Evolutionary conservation across 441 rosid species (phyloP).

Genomic region (Mallotus repandus): DNA sequence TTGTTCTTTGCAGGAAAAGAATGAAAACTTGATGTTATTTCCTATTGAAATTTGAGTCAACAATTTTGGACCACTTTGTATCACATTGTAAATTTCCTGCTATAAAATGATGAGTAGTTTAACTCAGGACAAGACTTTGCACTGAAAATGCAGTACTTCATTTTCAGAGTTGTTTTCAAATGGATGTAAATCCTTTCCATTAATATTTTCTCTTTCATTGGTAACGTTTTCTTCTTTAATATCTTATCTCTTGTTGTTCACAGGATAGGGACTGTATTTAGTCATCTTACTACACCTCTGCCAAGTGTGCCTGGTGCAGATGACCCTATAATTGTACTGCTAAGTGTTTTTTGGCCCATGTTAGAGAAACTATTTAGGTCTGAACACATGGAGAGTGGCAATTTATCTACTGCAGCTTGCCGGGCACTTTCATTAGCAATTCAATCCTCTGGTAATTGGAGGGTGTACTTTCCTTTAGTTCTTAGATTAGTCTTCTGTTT

Average conservation of each 20-base stretch:
- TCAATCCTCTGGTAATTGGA: slow-evolving; percentile 75
- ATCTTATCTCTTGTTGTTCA: slow-evolving; percentile 11
- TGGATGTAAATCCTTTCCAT: not conserved
- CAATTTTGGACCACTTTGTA: not conserved
- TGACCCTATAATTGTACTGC: slow-evolving; percentile 61
- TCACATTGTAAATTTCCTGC: not conserved
- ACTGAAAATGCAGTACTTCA: not conserved
- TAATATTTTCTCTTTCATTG: not conserved
- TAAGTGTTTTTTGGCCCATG: slow-evolving; percentile 88
- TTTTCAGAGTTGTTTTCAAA: slow-evolving; percentile 2
- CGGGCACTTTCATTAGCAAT: slow-evolving; percentile 90
- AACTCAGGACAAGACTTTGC: slow-evolving; percentile 1
- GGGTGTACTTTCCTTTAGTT: slow-evolving; percentile 6
- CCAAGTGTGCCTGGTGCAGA: slow-evolving; percentile 54
- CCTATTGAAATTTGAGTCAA: slow-evolving; percentile 6
- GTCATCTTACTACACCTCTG: slow-evolving; percentile 63
- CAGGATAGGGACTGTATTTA: slow-evolving; percentile 91
- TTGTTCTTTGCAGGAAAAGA: not conserved
- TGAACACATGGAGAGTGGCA: slow-evolving; percentile 81
- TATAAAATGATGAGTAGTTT: not conserved
- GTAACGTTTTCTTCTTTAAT: slow-evolving; percentile 11
- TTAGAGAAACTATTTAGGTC: slow-evolving; percentile 85
- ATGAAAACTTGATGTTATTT: not conserved
- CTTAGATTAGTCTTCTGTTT: slow-evolving; percentile 11
- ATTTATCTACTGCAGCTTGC: slow-evolving; percentile 83